A percentile compares a stretch with the other conserved stretches of the same genome.
These are phyloP conservation scores for Venustampulla echinocandica DNA, from an alignment of 495 filamentous ascomycete species.

Conservation along the genomic window DNA sequence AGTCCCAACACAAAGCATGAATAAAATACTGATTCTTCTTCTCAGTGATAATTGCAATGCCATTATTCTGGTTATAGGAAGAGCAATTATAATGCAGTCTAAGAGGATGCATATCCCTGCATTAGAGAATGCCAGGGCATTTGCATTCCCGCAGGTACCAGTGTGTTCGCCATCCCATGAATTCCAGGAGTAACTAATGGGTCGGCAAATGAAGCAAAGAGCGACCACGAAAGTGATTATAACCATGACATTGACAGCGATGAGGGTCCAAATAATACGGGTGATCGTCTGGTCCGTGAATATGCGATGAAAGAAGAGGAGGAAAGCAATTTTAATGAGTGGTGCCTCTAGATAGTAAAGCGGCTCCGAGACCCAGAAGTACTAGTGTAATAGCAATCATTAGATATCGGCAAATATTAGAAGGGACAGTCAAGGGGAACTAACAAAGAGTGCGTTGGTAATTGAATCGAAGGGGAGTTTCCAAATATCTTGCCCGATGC, in stretches of 20 bases:
- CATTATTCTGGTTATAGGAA: conserved; percentile 39
- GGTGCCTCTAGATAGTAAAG: neutral
- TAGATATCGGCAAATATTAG: neutral
- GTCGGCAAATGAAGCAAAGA: conserved; percentile 32
- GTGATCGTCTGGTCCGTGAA: conserved; percentile 25
- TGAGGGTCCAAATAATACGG: conserved; percentile 23
- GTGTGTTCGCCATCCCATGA: conserved; percentile 29
- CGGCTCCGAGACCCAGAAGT: neutral
- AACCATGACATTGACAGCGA: conserved; percentile 30
- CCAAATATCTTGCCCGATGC: conserved; percentile 27
- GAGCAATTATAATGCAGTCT: conserved; percentile 40
- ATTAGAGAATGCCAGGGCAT: conserved; percentile 36
- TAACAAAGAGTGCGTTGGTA: neutral
- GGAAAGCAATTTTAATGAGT: conserved; percentile 20
- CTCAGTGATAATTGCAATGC: conserved; percentile 30
- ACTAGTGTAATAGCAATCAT: neutral
- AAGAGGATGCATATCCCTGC: conserved; percentile 42
- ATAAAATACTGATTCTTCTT: conserved; percentile 38
- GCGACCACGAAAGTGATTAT: conserved; percentile 32
- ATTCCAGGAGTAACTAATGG: conserved; percentile 31
- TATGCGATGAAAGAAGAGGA: conserved; percentile 32
- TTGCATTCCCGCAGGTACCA: conserved; percentile 37
- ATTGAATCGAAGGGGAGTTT: conserved; percentile 18
- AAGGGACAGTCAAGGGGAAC: neutral
- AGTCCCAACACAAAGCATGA: conserved; percentile 44